Conservation (phyloP, 805 yeast species). For the Wickerhamiella nectarea region DNA sequence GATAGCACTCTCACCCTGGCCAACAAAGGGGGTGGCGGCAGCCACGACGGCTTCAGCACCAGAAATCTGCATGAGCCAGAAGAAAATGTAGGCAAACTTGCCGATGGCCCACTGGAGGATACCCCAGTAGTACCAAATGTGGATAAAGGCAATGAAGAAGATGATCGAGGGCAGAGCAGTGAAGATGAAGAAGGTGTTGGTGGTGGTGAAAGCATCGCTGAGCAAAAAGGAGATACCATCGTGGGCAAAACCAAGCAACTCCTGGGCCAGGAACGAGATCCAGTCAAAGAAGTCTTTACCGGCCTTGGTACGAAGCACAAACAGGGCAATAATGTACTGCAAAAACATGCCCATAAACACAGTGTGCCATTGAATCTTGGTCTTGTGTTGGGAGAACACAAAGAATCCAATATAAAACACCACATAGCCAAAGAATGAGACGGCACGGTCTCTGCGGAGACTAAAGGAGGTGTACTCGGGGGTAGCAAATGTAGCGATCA, state of each 20-base stretch:
- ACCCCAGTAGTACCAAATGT: slow-evolving; percentile 46
- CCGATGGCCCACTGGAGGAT: slow-evolving; percentile 45
- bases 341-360: slow-evolving; percentile 46
- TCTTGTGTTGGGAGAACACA: slow-evolving; percentile 34
- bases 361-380: slow-evolving; percentile 41
- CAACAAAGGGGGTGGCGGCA: slow-evolving; percentile 54
- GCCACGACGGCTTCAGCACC: slow-evolving; percentile 57
- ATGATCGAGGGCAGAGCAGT: slow-evolving; percentile 49
- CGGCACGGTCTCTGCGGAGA: slow-evolving; percentile 37
- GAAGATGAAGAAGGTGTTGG: slow-evolving; percentile 37
- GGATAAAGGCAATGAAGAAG: slow-evolving; percentile 50
- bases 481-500: slow-evolving; percentile 41
- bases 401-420: slow-evolving; percentile 35
- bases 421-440: slow-evolving; percentile 42
- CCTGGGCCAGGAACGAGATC: slow-evolving; percentile 42
- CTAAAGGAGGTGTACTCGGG: slow-evolving; percentile 36
- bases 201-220: slow-evolving; percentile 27
- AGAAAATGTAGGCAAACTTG: slow-evolving; percentile 44
- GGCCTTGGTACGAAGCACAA: slow-evolving; percentile 44
- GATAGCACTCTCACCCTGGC: slow-evolving; percentile 53
- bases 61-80: slow-evolving; percentile 43
- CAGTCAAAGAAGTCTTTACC: slow-evolving; percentile 53
- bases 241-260: slow-evolving; percentile 42
- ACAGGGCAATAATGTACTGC: slow-evolving; percentile 46
- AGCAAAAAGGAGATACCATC: slow-evolving; percentile 51